Conservation (phyloP, 2,329 filamentous ascomycete species). For the Apiospora malaysiana region DNA sequence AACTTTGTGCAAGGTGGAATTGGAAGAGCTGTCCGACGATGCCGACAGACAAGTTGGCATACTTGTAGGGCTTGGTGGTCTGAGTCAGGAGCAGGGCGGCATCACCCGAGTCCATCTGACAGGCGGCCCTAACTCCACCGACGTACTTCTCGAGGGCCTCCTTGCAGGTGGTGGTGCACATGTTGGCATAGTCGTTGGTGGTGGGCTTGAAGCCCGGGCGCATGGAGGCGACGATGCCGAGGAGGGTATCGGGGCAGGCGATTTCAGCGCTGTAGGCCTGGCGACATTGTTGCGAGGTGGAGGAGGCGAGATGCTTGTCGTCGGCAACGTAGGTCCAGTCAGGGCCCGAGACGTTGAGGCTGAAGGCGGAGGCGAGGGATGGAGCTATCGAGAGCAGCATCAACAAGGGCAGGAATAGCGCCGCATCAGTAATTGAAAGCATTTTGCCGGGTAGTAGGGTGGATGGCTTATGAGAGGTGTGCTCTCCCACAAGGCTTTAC, state of each 20-base stretch:
- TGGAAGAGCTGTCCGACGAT: conserved; percentile 9
- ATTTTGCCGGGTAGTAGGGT: conserved; percentile 15
- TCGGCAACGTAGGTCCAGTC: conserved; percentile 6
- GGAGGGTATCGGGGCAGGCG: conserved; percentile 15
- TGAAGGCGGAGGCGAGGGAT: conserved; percentile 13
- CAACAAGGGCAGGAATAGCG: conserved; percentile 3
- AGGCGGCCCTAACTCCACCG: neutral
- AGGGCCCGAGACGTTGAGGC: conserved; percentile 13
- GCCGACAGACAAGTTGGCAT: neutral
- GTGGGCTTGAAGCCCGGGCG: conserved; percentile 12
- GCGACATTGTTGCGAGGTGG: conserved; percentile 1
- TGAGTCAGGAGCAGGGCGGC: neutral
- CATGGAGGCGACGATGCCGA: conserved; percentile 8
- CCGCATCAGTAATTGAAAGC: conserved; percentile 13
- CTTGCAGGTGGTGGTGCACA: conserved; percentile 17
- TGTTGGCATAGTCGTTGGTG: neutral
- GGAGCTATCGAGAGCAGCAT: conserved; percentile 16
- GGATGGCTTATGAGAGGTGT: neutral
- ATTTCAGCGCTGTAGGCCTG: conserved; percentile 16
- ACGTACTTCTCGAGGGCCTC: conserved; percentile 16
- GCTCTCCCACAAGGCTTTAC: neutral
- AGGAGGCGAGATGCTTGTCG: neutral
- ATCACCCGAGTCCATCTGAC: neutral
- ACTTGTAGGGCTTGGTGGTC: conserved; percentile 15
- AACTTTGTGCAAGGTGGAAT: neutral